Percentiles rank a stretch among this genome's conserved stretches.
Evolutionary conservation across 371 early-diverging fungal species (phyloP).

Genomic region (Smittium culicis): DNA sequence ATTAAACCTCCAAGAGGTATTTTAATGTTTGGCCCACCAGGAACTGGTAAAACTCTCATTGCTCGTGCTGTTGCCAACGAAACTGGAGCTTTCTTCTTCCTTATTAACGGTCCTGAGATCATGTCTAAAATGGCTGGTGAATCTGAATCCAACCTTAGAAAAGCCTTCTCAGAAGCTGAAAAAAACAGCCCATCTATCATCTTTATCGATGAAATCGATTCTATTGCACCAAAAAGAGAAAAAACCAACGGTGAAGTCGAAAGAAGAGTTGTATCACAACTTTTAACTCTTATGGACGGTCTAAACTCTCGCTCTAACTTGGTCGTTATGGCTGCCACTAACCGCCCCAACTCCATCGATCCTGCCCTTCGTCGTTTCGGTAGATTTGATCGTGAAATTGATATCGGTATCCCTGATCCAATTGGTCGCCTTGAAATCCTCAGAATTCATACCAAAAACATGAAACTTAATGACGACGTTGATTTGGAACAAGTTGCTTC

Average conservation of each 20-base stretch:
- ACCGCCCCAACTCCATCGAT: constrained; percentile 67
- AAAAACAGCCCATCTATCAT: constrained; percentile 94
- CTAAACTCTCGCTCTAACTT: constrained; percentile 69
- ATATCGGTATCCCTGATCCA: constrained; percentile 92
- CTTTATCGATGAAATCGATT: constrained; percentile 98
- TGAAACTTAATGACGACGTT: constrained; percentile 45
- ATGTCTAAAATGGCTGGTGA: constrained; percentile 1
- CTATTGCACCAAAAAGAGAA: constrained; percentile 93
- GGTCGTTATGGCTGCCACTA: constrained; percentile 72
- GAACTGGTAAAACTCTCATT: constrained; percentile 93
- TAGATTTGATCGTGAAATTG: constrained; percentile 92
- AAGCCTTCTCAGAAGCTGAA: constrained; percentile 59
- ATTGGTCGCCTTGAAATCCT: constrained; percentile 88
- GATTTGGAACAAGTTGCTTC: constrained; percentile 75
- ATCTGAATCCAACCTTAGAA: neutral
- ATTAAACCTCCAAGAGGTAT: constrained; percentile 96
- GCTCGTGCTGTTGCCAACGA: constrained; percentile 85
- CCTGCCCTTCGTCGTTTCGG: constrained; percentile 82
- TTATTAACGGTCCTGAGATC: constrained; percentile 82
- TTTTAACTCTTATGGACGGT: constrained; percentile 93
- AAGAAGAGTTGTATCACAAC: constrained; percentile 92
- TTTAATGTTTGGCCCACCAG: constrained; percentile 96
- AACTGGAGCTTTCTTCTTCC: constrained; percentile 92
- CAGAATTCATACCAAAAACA: constrained; percentile 70
- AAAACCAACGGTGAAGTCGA: constrained; percentile 85